Evolutionary conservation across 495 filamentous ascomycete species (phyloP).

Genomic region (Hypoxylon fragiforme): DNA sequence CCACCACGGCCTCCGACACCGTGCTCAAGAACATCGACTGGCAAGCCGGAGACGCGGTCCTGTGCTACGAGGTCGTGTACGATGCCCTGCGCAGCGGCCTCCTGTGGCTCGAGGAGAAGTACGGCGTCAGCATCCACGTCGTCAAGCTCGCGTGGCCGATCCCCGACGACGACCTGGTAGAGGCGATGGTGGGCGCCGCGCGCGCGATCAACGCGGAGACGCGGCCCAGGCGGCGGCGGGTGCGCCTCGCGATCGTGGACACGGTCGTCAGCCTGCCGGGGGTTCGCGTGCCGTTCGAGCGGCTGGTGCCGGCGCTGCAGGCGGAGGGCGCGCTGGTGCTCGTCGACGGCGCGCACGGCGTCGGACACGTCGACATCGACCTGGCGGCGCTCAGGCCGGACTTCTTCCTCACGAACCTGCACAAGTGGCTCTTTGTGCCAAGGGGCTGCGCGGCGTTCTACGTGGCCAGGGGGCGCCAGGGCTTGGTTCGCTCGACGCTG

Average conservation of each 20-base stretch:
- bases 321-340: slow-evolving; percentile 62
- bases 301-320: slow-evolving; percentile 62
- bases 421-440: slow-evolving; percentile 93
- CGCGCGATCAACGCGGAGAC: slow-evolving; percentile 46
- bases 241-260: slow-evolving; percentile 74
- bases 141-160: slow-evolving; percentile 58
- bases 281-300: slow-evolving; percentile 76
- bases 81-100: slow-evolving; percentile 65
- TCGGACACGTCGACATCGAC: slow-evolving; percentile 75
- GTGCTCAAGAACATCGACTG: slow-evolving; percentile 69
- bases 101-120: slow-evolving; percentile 61
- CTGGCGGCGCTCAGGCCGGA: slow-evolving; percentile 68
- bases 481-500: slow-evolving; percentile 70
- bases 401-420: slow-evolving; percentile 81
- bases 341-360: slow-evolving; percentile 81
- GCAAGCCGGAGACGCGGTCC: slow-evolving; percentile 32
- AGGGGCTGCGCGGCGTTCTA: slow-evolving; percentile 79
- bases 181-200: slow-evolving; percentile 50
- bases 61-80: slow-evolving; percentile 61
- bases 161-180: slow-evolving; percentile 60
- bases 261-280: slow-evolving; percentile 75
- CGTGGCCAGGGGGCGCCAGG: slow-evolving; percentile 73
- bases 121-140: slow-evolving; percentile 18
- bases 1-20: slow-evolving; percentile 74
- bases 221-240: slow-evolving; percentile 52